Conservation (phyloP, 2,329 filamentous ascomycete species). For the Bipolaris oryzae region DNA sequence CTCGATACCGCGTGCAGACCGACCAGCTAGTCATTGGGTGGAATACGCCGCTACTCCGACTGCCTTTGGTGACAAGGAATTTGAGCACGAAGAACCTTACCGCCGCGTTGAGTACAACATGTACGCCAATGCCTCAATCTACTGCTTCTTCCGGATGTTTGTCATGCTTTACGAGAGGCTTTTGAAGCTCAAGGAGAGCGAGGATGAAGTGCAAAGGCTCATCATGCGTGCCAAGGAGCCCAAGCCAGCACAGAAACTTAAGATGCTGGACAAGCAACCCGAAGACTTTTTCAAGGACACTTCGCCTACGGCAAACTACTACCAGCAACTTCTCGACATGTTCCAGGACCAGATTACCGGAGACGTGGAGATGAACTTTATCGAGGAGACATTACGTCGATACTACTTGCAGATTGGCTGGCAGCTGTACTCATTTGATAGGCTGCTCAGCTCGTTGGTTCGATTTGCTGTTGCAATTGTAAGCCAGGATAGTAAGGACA, state of each 20-base stretch:
- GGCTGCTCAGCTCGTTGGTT: constrained; percentile 80
- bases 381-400: constrained; percentile 88
- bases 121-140: constrained; percentile 89
- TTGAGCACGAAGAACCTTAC: constrained; percentile 80
- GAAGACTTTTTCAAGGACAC: constrained; percentile 75
- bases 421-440: constrained; percentile 91
- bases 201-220: constrained; percentile 73
- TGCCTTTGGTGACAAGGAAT: constrained; percentile 65
- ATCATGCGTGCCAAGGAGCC: constrained; percentile 73
- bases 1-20: constrained; percentile 64
- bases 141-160: constrained; percentile 93
- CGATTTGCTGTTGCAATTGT: constrained; percentile 84
- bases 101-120: constrained; percentile 82
- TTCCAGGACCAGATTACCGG: constrained; percentile 85
- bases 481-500: constrained; percentile 86
- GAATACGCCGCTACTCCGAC: constrained; percentile 61
- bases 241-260: constrained; percentile 83
- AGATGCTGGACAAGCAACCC: constrained; percentile 78
- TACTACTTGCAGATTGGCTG: constrained; percentile 92
- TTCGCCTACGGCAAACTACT: constrained; percentile 71
- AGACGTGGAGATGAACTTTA: constrained; percentile 79
- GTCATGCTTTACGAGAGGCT: constrained; percentile 88
- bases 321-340: constrained; percentile 81
- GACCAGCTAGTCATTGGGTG: constrained; percentile 68
- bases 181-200: constrained; percentile 80